Evolutionary conservation across 257 asterid genomes (phyloP).

Genomic region (Agastache rugosa): DNA sequence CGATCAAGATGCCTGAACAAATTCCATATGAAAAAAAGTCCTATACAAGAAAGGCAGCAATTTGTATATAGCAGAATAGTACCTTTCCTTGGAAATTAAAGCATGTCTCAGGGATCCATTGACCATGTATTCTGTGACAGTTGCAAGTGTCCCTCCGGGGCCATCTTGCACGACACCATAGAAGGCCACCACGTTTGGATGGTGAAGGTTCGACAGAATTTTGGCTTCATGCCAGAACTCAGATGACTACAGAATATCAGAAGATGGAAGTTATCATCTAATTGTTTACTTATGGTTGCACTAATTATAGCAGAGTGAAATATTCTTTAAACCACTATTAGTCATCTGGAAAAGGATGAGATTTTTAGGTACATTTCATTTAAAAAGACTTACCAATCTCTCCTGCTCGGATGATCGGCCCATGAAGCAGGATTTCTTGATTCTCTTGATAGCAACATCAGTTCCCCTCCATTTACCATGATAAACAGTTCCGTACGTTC

Average conservation of each 20-base stretch:
- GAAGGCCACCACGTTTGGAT: slow-evolving; percentile 95
- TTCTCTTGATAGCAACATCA: slow-evolving; percentile 93
- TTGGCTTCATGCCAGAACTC: slow-evolving; percentile 97
- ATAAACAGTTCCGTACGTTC: slow-evolving; percentile 94
- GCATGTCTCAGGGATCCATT: slow-evolving; percentile 92
- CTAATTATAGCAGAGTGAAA: neutral
- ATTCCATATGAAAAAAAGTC: slow-evolving; percentile 26
- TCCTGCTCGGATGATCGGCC: slow-evolving; percentile 91
- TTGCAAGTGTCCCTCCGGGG: slow-evolving; percentile 93
- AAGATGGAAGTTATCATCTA: slow-evolving; percentile 23
- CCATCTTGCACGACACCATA: slow-evolving; percentile 98
- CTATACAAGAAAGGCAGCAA: slow-evolving; percentile 3
- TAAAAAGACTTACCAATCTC: slow-evolving; percentile 59
- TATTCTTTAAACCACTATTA: slow-evolving; percentile 5
- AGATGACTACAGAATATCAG: slow-evolving; percentile 52
- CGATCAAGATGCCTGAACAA: slow-evolving; percentile 86
- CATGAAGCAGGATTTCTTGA: slow-evolving; percentile 88
- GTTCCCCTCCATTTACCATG: slow-evolving; percentile 99
- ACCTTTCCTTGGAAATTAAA: slow-evolving; percentile 82
- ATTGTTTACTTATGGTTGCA: neutral
- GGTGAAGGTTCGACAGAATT: slow-evolving; percentile 94
- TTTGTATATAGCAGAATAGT: slow-evolving; percentile 18
- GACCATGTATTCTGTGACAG: slow-evolving; percentile 94
- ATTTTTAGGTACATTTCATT: slow-evolving; percentile 7
- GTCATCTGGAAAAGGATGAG: slow-evolving; percentile 9